Evolutionary conservation across 1,284 basidiomycete genomes (phyloP), one percentile per base, ranked within the genome.

Genomic region (Exsudoporus floridanus): DNA sequence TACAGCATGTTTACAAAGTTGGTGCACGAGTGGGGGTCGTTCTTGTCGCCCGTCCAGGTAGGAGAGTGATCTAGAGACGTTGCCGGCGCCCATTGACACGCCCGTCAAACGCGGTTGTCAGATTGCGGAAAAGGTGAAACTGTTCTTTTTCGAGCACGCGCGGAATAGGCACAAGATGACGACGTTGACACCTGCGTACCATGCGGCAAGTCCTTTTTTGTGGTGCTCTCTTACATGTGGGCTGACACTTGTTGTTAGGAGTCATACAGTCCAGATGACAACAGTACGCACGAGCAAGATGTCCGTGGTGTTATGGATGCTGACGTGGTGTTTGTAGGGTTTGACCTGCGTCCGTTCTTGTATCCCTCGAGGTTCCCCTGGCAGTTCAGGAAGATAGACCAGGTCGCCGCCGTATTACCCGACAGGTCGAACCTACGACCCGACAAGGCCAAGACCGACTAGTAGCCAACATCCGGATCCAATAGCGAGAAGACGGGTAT

Each of bases 91-190:
- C n/a, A n/a, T n/a, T n/a, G n/a, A n/a, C n/a, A 4, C 23, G 10
- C 10, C 10, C 14, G n/a, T 19, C 21, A 14, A 31, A n/a, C n/a
- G 14, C 5, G 14, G 10, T 7, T 30, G 9, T 3, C 50, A 96
- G 90, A 93, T 99, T 51, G 96, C 96, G 7, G 89, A 93, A 59
- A 99, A 98, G 76, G 96, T 99, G 62, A 98, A 99, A 71, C 76
- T 88, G 52, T 99, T 99, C 79, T 99, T 94, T 79, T 97, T 95
- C 65, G 93, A 96, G 70, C 88, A 99, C 63, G 96, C 96, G 0
- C 81, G 95, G 53, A 99, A 99, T 71, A 76, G 97, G 49, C 96
- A 99, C 74, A 99, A 99, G 82, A 99, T 99, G 96, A 99, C 97
- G 9, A 99, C 95, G 0, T 69, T 99, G 56, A 99, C 97, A 1